Evolutionary conservation across 352 stramenopile species (phyloP).

Genomic region (Vaucheria bursata): DNA sequence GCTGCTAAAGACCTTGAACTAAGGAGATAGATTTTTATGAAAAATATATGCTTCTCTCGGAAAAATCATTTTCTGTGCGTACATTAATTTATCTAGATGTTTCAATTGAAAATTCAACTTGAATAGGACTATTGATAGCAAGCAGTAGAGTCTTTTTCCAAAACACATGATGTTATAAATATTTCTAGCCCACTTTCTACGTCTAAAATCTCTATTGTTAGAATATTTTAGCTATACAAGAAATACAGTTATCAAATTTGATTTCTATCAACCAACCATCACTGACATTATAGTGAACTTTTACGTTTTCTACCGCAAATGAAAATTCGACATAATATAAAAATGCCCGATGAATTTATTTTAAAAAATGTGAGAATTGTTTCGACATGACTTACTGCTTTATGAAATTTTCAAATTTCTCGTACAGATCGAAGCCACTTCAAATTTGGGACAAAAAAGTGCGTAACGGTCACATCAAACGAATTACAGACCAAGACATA

Average conservation of each 20-base stretch:
- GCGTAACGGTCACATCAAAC: conserved; percentile 96
- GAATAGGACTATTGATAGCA: too few species aligned
- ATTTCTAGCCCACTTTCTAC: too few species aligned
- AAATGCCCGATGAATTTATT: neutral
- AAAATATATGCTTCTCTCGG: too few species aligned
- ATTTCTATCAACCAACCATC: neutral
- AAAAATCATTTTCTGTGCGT: too few species aligned
- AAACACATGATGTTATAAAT: too few species aligned
- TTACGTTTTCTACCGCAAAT: neutral
- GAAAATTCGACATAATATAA: neutral
- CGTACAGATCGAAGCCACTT: conserved; percentile 81
- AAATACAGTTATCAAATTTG: neutral
- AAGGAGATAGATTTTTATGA: too few species aligned
- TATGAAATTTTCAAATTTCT: neutral
- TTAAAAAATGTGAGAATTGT: neutral
- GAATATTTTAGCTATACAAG: too few species aligned
- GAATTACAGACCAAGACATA: conserved; percentile 94
- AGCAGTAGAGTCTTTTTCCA: too few species aligned
- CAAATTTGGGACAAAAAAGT: conserved; percentile 96
- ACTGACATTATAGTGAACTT: neutral
- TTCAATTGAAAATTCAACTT: too few species aligned
- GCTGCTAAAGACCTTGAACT: too few species aligned
- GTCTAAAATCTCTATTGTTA: too few species aligned
- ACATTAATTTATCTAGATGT: too few species aligned
- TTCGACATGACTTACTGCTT: neutral